These are phyloP conservation scores for Saturnispora sanitii DNA, from an alignment of 805 yeast genomes.

Conservation along the genomic window DNA sequence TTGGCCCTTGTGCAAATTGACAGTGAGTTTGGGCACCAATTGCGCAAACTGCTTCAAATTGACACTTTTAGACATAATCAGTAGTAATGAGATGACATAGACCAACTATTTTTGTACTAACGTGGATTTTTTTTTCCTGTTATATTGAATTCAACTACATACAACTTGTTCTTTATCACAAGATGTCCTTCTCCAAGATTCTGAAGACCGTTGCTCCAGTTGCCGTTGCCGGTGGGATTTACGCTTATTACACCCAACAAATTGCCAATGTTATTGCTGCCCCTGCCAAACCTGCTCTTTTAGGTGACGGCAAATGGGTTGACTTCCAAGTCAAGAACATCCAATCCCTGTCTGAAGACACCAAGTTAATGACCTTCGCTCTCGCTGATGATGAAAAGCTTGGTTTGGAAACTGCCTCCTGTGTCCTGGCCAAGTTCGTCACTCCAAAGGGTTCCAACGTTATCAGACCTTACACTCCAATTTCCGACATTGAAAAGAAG, in stretches of 20 bases:
- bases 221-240: constrained; percentile 34
- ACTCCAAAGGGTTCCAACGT: constrained; percentile 81
- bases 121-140: no score
- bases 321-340: constrained; percentile 48
- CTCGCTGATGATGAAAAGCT: constrained; percentile 61
- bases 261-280: constrained; percentile 11
- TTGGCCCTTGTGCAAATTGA: constrained; percentile 81
- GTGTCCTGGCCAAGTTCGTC: constrained; percentile 69
- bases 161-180: background rate
- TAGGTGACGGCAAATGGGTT: constrained; percentile 59
- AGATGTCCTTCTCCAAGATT: constrained; percentile 8
- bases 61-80: background rate
- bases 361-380: constrained; percentile 62
- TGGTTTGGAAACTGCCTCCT: constrained; percentile 75
- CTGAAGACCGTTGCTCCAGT: constrained; percentile 18
- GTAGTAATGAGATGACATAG: no score
- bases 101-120: no score
- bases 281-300: constrained; percentile 38
- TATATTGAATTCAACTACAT: no score
- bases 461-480: constrained; percentile 85
- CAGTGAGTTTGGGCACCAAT: constrained; percentile 64
- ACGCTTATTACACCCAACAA: constrained; percentile 23
- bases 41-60: background rate
- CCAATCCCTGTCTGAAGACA: constrained; percentile 45
- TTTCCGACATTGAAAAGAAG: constrained; percentile 53